Evolutionary conservation across 2,329 filamentous ascomycete genomes (phyloP), one percentile per base, ranked within the genome.

Genomic region (Aphanocladium album): DNA sequence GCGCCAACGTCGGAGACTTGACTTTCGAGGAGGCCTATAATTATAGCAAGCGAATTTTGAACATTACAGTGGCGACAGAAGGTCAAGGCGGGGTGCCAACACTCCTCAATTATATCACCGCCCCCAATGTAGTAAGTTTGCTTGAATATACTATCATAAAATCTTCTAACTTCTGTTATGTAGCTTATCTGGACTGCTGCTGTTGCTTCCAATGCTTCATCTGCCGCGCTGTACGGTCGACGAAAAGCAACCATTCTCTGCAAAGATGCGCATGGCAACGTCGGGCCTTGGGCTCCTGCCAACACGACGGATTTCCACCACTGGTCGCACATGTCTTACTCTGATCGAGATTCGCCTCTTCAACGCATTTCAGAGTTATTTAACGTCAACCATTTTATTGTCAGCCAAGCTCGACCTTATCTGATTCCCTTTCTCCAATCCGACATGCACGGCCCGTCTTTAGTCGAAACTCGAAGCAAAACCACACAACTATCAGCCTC

Each of bases 381-480:
- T 81, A 96, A 96, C 71, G 90, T 96, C 57, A 96, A 96, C 71
- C 93, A 97, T 77, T 97, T 96, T 75, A 91, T 98, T 65, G 87
- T 98, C 66, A 95, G 90, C 65, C 93, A 97, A 76, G 92, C 93
- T 1, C 83, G 93, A 3, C 93, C 93, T 0, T 96, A 96, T 73
- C 80, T 96, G 17, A 88, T 93, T 30, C 93, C 93, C 0, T 95
- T 96, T 68, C 80, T 96, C 5, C 86, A 89, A 63, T 89, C 88
- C 50, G 90, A 93, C 66, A 86, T 93, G 77, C 89, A 93, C 73
- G 88, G 89, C 5, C 88, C 90, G 0, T 84, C 85, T 66, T 83
- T 80, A 70, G 83, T 78, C 66, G 83, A 78, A 72, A 85, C 79
- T 64, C 83, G 77, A 68, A 84, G 77, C 73, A 83, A 77, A 76